A percentile compares a stretch with the other conserved stretches of the same genome.
Conservation (phyloP, 352 stramenopile species). For the Pythium guiyangense region DNA sequence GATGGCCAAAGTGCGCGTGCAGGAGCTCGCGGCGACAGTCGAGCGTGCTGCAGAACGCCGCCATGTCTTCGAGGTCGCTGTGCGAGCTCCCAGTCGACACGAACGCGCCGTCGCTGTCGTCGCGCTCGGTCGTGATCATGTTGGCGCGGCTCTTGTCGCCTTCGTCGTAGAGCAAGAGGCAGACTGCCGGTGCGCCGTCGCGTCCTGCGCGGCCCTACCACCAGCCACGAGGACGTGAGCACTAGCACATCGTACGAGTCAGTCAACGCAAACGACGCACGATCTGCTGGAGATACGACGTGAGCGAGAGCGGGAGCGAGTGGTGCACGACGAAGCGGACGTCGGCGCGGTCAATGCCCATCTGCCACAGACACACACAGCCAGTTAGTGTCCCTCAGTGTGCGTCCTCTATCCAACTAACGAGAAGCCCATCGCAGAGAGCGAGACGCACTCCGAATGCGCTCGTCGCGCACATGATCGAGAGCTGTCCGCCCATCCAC, state of each 20-base stretch:
- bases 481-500: constrained; percentile 73
- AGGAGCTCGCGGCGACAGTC: constrained; percentile 57
- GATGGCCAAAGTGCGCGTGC: constrained; percentile 49
- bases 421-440: no score
- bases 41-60: constrained; percentile 42
- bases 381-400: no score
- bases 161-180: constrained; percentile 55
- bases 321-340: constrained; percentile 76
- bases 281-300: constrained; percentile 76
- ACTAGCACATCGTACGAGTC: neutral
- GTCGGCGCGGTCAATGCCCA: constrained; percentile 75
- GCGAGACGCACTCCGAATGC: constrained; percentile 56
- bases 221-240: neutral
- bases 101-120: constrained; percentile 17
- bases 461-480: constrained; percentile 72
- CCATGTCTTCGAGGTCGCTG: constrained; percentile 41
- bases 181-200: constrained; percentile 46
- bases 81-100: constrained; percentile 37
- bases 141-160: constrained; percentile 52
- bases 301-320: constrained; percentile 58
- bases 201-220: constrained; percentile 61
- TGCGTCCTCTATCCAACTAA: no score
- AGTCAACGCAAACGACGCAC: constrained; percentile 22
- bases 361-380: constrained; percentile 31
- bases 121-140: constrained; percentile 34